phyloP scores from a whole-genome alignment of 2,329 filamentous ascomycete species.

The Botrytis fragariae region DNA sequence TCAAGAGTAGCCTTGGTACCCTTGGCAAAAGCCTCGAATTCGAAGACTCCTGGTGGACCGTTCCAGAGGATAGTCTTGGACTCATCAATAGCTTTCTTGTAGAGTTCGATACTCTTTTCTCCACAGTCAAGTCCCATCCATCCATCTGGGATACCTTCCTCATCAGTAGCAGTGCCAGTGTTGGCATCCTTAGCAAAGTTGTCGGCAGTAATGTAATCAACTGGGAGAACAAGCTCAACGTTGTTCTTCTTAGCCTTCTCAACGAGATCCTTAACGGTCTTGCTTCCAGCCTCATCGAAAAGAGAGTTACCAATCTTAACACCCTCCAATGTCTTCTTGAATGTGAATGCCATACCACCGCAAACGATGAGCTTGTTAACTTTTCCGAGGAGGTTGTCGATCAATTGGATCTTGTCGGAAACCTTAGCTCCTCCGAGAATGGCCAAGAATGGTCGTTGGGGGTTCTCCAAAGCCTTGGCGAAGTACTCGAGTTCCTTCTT shows the following conservation, averaged over 20 bases:
- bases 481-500: conserved; percentile 99
- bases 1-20: conserved; percentile 93
- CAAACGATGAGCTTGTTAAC: conserved; percentile 96
- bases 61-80: conserved; percentile 99
- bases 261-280: conserved; percentile 83
- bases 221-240: conserved; percentile 90
- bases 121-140: conserved; percentile 98
- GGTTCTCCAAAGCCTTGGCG: conserved; percentile 89
- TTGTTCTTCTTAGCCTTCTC: conserved; percentile 96
- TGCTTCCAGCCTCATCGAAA: conserved; percentile 90
- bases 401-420: conserved; percentile 98
- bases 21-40: conserved; percentile 89
- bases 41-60: conserved; percentile 94
- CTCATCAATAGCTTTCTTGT: conserved; percentile 80
- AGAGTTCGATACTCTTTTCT: conserved; percentile 81
- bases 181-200: conserved; percentile 87
- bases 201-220: conserved; percentile 94
- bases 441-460: conserved; percentile 93
- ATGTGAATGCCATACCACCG: conserved; percentile 98
- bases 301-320: conserved; percentile 87
- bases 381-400: conserved; percentile 98
- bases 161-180: conserved; percentile 77
- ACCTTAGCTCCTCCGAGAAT: conserved; percentile 98
- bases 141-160: conserved; percentile 87
- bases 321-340: conserved; percentile 96